Evolutionary conservation across 2,329 filamentous ascomycete genomes (phyloP).

Genomic region (Fusarium staphyleae): DNA sequence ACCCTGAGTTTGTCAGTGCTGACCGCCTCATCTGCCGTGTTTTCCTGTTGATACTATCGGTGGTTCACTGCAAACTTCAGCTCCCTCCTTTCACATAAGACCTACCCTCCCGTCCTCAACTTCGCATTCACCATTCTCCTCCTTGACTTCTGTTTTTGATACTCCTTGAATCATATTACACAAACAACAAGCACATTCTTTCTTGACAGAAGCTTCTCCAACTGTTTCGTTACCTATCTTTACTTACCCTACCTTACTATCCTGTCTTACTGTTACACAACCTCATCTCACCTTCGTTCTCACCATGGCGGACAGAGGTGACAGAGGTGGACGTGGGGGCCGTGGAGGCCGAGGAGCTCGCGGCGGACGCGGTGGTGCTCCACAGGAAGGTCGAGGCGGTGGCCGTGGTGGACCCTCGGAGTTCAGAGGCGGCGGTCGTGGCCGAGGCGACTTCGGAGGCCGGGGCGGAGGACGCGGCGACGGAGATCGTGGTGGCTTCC

Average conservation of each 20-base stretch:
- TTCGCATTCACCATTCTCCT: not conserved
- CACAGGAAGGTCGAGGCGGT: constrained; percentile 28
- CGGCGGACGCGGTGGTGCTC: constrained; percentile 29
- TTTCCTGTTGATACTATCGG: not conserved
- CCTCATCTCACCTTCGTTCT: not conserved
- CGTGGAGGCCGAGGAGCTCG: constrained; percentile 23
- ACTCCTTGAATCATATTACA: too few species aligned
- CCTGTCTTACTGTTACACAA: too few species aligned
- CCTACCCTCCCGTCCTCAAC: too few species aligned
- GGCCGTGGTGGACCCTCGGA: constrained; percentile 15
- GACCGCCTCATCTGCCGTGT: too few species aligned
- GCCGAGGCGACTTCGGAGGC: constrained; percentile 11
- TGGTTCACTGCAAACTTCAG: not conserved
- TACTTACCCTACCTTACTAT: too few species aligned
- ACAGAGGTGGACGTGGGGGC: constrained; percentile 38
- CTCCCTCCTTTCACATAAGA: not conserved
- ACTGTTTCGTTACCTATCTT: too few species aligned
- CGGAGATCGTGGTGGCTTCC: constrained; percentile 15
- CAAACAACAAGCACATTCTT: not conserved
- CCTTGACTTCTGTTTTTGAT: not conserved
- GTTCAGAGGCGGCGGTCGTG: constrained; percentile 29
- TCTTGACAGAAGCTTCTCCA: not conserved
- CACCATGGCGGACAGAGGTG: constrained; percentile 42
- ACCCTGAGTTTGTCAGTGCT: too few species aligned
- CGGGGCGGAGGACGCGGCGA: constrained; percentile 19